Evolutionary conservation across 2,329 filamentous ascomycete species (phyloP).

Genomic region (Cladobotryum mycophilum): DNA sequence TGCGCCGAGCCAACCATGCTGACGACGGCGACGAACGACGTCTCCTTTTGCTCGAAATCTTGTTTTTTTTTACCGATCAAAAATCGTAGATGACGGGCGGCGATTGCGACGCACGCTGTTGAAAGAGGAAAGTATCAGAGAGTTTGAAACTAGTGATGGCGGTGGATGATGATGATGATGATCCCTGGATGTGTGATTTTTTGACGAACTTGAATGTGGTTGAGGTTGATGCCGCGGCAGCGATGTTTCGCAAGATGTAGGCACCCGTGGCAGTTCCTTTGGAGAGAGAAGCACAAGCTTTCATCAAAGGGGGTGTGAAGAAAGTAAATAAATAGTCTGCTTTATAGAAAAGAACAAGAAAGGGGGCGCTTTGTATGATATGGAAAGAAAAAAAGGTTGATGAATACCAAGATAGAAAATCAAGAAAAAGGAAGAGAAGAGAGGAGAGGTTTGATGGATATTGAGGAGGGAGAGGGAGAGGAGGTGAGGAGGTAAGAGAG

Average conservation of each 20-base stretch:
- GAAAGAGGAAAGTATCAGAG: background rate
- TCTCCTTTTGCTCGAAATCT: no score
- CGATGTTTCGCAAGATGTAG: background rate
- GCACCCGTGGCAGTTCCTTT: background rate
- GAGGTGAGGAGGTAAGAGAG: background rate
- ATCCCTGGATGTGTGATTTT: background rate
- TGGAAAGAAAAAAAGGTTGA: background rate
- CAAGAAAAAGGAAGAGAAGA: background rate
- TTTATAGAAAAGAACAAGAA: background rate
- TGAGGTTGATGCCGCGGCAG: background rate
- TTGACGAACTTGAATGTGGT: background rate
- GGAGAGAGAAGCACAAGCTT: background rate
- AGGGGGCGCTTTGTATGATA: no score
- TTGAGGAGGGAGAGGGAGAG: background rate
- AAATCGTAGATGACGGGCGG: background rate
- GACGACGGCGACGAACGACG: background rate
- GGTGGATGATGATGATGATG: no score
- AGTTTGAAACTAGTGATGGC: background rate
- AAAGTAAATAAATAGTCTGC: background rate
- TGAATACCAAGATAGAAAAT: background rate
- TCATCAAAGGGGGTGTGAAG: background rate
- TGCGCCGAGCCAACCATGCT: constrained; percentile 29
- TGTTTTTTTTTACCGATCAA: background rate
- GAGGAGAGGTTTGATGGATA: background rate
- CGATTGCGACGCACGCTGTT: background rate